phyloP scores from a whole-genome alignment of 768 basidiomycete genomes.

The Mycena venus region DNA sequence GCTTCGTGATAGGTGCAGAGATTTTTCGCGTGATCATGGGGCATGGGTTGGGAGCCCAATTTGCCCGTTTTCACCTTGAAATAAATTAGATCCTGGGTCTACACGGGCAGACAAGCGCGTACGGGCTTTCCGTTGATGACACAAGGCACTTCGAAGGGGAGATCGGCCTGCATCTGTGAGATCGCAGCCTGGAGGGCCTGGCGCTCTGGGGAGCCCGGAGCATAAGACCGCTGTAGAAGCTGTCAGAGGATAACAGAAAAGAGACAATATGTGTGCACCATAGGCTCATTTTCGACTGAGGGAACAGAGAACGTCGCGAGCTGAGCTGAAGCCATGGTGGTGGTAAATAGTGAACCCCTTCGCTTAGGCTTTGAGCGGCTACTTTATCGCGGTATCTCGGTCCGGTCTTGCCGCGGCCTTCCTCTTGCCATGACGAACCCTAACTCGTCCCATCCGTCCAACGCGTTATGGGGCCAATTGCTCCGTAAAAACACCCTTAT shows the following conservation, averaged over 20 bases:
- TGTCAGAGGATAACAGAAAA: constrained; percentile 4
- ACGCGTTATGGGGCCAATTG: constrained; percentile 70
- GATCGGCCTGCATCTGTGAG: constrained; percentile 81
- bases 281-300: constrained; percentile 90
- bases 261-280: constrained; percentile 64
- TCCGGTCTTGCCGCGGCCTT: neutral
- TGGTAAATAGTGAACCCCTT: constrained; percentile 34
- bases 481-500: constrained; percentile 58
- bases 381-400: constrained; percentile 14
- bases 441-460: too few species aligned
- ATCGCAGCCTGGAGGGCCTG: constrained; percentile 79
- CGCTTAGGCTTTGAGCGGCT: neutral
- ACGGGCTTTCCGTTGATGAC: constrained; percentile 92
- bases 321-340: constrained; percentile 76
- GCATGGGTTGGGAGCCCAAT: constrained; percentile 83
- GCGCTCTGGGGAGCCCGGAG: constrained; percentile 84
- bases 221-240: constrained; percentile 75
- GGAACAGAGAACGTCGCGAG: constrained; percentile 92
- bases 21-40: constrained; percentile 86
- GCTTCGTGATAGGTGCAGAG: constrained; percentile 93
- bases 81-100: neutral
- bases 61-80: constrained; percentile 84
- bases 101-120: constrained; percentile 38
- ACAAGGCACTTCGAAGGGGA: constrained; percentile 94
- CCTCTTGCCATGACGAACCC: too few species aligned